These are phyloP conservation scores for grape (Vitis vinifera) DNA, from an alignment of 164 flowering plant species.

Conservation along the genomic window ASM3070453v1 NC_081811.1:15137501-15138000, in stretches of 20 bases:
- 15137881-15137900: no score
- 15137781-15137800: conserved; percentile 72
- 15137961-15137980: no score
- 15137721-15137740: conserved; percentile 91
- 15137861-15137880: no score
- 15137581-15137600: conserved; percentile 73
- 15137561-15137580: conserved; percentile 11
- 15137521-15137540: no score
- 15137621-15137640: conserved; percentile 67
- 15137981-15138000: no score
- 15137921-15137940: no score
- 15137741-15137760: conserved; percentile 81
- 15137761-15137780: conserved; percentile 80
- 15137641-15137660: conserved; percentile 71
- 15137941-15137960: no score
- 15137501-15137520: no score
- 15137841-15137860: no score
- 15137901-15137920: no score
- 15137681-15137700: conserved; percentile 36
- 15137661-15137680: conserved; percentile 95
- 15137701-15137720: conserved; percentile 52
- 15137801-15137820: conserved; percentile 23
- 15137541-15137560: no score
- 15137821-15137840: no score
- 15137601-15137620: conserved; percentile 54